These are phyloP conservation scores for Colletotrichum navitas DNA, from an alignment of 2,329 filamentous ascomycete genomes.

Conservation along the genomic window DNA sequence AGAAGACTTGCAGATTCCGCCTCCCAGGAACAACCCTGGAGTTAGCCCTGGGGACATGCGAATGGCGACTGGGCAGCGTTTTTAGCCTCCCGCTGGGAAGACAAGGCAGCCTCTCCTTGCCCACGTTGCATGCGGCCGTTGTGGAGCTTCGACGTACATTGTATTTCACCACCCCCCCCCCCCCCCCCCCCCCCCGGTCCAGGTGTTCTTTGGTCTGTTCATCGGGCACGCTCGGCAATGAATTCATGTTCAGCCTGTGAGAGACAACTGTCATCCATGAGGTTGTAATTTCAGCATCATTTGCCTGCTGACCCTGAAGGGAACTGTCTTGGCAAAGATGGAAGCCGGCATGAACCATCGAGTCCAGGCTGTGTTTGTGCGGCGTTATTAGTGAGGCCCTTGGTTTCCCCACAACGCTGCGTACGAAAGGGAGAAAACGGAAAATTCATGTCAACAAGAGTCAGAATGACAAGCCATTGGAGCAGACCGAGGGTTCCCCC, in stretches of 20 bases:
- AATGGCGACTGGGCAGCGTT: conserved; percentile 11
- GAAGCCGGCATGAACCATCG: conserved; percentile 20
- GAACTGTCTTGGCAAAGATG: conserved; percentile 15
- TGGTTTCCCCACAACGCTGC: conserved; percentile 9
- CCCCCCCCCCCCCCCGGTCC: background rate
- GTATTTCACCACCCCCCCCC: background rate
- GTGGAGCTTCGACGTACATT: conserved; percentile 50
- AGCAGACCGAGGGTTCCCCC: background rate
- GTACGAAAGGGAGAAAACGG: background rate
- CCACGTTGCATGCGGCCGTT: conserved; percentile 52
- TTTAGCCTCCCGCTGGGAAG: conserved; percentile 31
- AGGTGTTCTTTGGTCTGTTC: conserved; percentile 1
- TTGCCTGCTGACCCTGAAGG: conserved; percentile 10
- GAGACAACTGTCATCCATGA: conserved; percentile 52
- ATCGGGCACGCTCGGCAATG: conserved; percentile 43
- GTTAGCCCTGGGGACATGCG: background rate
- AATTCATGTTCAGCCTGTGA: conserved; percentile 50
- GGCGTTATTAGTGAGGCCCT: background rate
- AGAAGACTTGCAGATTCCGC: conserved; percentile 29
- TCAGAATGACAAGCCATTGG: background rate
- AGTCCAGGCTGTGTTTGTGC: conserved; percentile 2
- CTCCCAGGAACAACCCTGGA: conserved; percentile 33
- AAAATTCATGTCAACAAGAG: background rate
- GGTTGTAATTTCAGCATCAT: background rate
- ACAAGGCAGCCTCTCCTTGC: conserved; percentile 26